Base-by-base conservation (phyloP, 2,329 filamentous ascomycete species). In the Colletotrichum tabaci region DNA sequence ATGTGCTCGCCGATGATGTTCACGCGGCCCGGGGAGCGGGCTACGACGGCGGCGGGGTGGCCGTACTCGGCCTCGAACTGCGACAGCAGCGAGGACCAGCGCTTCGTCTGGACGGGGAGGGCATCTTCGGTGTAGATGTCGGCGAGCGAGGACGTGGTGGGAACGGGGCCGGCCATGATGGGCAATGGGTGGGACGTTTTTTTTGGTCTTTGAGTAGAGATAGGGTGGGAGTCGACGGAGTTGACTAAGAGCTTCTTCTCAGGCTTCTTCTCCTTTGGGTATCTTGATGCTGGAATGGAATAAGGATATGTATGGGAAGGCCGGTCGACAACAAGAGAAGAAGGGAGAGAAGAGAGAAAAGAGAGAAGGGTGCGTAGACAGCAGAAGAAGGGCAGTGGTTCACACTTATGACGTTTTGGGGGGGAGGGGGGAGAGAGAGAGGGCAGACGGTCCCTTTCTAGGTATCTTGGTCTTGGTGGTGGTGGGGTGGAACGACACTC, bases 1-100 rank as follows among this genome's bases (percentile, higher is more conserved):
- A 99, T 98, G 85, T 99, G 96, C 87, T 99, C 96, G 82, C 96
- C 96, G 80, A 99, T 98, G 79, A 99, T 96, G 85, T 98, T 98
- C 75, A 99, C 96, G 75, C 96, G 90, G 72, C 96, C 96, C 1
- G 96, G 96, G 66, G 95, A 98, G 74, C 96, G 92, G 12, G 96
- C 90, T 23, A 98, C 90, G 78, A 98, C 98, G 71, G 93, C 88
- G 49, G 95, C 91, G 18, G 87, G 84, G 62, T 90, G 87, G 76
- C 90, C 91, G 82, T 96, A 97, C 52, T 84, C 85, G 69, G 88
- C 83, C 75, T 91, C 85, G 83, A 98, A 98, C 75, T 88, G 87
- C 62, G 88, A 84, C 52, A 96, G 84, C 53, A 98, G 87, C 53
- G 84, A 86, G 77, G 92, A 89, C 93, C 96, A 98, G 82, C 96